These are phyloP conservation scores for Jamesozyma rosinii DNA, from an alignment of 805 yeast species.

Conservation along the genomic window DNA sequence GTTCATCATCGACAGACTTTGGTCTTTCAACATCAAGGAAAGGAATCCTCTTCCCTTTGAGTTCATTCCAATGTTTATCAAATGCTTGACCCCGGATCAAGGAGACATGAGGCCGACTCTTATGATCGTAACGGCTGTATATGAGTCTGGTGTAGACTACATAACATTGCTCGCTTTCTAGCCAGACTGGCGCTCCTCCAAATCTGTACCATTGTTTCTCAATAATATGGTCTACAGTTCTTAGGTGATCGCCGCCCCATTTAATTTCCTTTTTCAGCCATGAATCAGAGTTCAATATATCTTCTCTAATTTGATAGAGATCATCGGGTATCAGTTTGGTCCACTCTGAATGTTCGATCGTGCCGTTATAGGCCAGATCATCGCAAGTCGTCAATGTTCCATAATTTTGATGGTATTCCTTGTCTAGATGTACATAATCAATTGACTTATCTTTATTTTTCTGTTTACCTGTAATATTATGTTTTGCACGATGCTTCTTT, in stretches of 20 bases:
- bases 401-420: constrained; percentile 2
- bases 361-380: constrained; percentile 4
- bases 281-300: neutral
- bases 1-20: constrained; percentile 22
- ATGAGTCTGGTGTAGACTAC: constrained; percentile 34
- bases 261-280: neutral
- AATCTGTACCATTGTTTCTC: constrained; percentile 29
- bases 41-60: constrained; percentile 15
- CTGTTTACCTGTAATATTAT: neutral
- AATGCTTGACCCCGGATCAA: constrained; percentile 37
- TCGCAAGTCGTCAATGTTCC: constrained; percentile 4
- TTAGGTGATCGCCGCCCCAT: constrained; percentile 6
- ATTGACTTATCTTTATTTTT: neutral
- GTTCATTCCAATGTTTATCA: constrained; percentile 37
- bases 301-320: constrained; percentile 3
- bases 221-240: constrained; percentile 5
- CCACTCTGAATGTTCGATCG: constrained; percentile 2
- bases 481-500: neutral
- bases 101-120: constrained; percentile 18
- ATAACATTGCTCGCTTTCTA: constrained; percentile 42
- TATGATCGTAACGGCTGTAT: neutral
- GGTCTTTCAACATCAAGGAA: constrained; percentile 19
- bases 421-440: neutral
- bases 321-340: constrained; percentile 1
- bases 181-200: constrained; percentile 43